Conservation (phyloP, 495 filamentous ascomycete genomes). For the Lasiosphaeria miniovina region DNA sequence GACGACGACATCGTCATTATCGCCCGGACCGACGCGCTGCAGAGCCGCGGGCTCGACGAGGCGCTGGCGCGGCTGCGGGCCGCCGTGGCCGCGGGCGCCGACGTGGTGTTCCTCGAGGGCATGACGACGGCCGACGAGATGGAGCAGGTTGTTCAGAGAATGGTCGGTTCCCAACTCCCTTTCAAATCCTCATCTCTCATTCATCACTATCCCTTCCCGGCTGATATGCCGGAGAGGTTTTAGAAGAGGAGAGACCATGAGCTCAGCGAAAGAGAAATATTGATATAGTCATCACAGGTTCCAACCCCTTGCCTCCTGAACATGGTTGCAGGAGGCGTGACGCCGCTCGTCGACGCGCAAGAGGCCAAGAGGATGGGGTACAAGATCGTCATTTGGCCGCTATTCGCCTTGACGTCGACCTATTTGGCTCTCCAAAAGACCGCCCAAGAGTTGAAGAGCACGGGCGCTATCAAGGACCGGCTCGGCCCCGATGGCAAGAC, state of each 20-base stretch:
- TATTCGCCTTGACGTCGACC: conserved; percentile 49
- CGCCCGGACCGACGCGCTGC: conserved; percentile 66
- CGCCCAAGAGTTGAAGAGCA: conserved; percentile 44
- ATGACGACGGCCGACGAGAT: conserved; percentile 53
- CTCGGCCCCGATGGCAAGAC: conserved; percentile 11
- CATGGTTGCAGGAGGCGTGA: conserved; percentile 60
- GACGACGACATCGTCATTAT: conserved; percentile 64
- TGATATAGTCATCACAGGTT: neutral
- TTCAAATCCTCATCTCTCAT: neutral
- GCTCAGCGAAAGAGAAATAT: neutral
- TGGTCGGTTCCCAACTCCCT: conserved; percentile 5
- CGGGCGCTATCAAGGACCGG: conserved; percentile 36
- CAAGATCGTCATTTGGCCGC: conserved; percentile 60
- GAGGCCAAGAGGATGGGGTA: conserved; percentile 62
- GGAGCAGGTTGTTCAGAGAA: neutral
- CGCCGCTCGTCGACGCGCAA: conserved; percentile 51
- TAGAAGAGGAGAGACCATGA: too few species aligned
- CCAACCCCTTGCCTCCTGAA: conserved; percentile 58
- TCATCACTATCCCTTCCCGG: too few species aligned
- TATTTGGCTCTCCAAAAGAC: conserved; percentile 50
- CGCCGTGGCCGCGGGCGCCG: conserved; percentile 58
- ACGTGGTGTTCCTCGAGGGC: conserved; percentile 65
- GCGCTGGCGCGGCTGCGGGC: conserved; percentile 53
- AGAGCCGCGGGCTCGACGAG: conserved; percentile 60
- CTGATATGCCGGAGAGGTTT: too few species aligned